Evolutionary conservation across 129 eudicot genomes (phyloP).

Genomic region (Sambucus nigra): DNA sequence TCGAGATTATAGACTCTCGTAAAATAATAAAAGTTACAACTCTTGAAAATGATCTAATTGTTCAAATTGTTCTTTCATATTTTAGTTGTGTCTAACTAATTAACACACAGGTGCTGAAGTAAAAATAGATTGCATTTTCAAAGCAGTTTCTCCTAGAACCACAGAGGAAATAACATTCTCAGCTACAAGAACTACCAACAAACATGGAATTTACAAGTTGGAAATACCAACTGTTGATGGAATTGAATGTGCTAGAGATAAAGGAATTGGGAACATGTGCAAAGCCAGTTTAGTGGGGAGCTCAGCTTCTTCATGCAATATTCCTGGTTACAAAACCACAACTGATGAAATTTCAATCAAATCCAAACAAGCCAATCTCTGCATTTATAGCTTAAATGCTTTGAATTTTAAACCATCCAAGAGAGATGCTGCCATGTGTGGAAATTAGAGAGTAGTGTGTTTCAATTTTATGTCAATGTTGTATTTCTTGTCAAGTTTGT

Average conservation of each 20-base stretch:
- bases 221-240: constrained; percentile 83
- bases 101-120: constrained; percentile 68
- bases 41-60: not conserved
- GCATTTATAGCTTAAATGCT: constrained; percentile 65
- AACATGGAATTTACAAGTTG: constrained; percentile 61
- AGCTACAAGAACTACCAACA: constrained; percentile 83
- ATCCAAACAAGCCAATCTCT: constrained; percentile 52
- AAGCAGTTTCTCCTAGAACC: constrained; percentile 66
- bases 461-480: too few species aligned
- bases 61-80: not conserved
- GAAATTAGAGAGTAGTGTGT: constrained; percentile 19
- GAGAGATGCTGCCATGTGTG: constrained; percentile 47
- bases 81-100: not conserved
- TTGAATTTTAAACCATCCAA: constrained; percentile 64
- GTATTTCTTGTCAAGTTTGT: too few species aligned
- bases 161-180: constrained; percentile 64
- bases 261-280: constrained; percentile 45
- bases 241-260: constrained; percentile 68
- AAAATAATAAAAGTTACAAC: too few species aligned
- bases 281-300: constrained; percentile 52
- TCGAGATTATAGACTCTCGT: not conserved
- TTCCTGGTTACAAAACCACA: constrained; percentile 57
- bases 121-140: constrained; percentile 70
- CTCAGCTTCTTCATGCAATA: constrained; percentile 49
- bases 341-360: constrained; percentile 62